Evolutionary conservation across 106 monocot species (phyloP), one percentile per base, ranked within the genome.

Genomic region (Narthecium ossifragum): DNA sequence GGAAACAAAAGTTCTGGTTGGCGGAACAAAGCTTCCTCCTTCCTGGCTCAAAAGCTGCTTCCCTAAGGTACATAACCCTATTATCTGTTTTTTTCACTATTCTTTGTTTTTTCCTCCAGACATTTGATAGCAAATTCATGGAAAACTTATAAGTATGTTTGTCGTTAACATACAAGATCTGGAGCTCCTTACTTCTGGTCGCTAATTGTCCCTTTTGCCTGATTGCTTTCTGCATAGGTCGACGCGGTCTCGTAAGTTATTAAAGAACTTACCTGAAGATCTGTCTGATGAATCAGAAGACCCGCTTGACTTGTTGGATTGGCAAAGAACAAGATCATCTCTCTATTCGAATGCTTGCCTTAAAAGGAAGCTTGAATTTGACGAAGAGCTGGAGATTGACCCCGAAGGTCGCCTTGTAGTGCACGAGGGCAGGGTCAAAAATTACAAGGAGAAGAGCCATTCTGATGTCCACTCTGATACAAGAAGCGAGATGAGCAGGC

Each of bases 361-460:
- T 25, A 88, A 83, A 62, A 70, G 83, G 36, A 96, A 81, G 54
- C 46, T 52, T 13, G 70, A 56, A 22, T 40, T 53, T 36, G 46
- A 64, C 15, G 89, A 84, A 23, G 90, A 86, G 45, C 75, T 60
- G 4, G 94, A 96, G 63, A 55, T 90, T 4, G 83, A 84, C 27
- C 15, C 66, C n/a, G 84, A 96, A 3, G 94, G 94, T 0, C 94
- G 94, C 23, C 75, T 96, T 26, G 70, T 96, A 54, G 68, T 96
- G 24, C 75, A 36, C 4, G 83, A 80, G 20, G 80, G 79, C 1
- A 39, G 65, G 28, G 33, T 33, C 22, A 76, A 40, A 67, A 48
- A 31, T 13, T 84, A 76, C 63, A 78, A 53, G 47, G 68, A 78
- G 29, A 80, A 78, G 52, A 66, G 2, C 6, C 10, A 14, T 34